Base-by-base conservation (phyloP, 805 yeast genomes). In the Saturnispora serradocipensis region DNA sequence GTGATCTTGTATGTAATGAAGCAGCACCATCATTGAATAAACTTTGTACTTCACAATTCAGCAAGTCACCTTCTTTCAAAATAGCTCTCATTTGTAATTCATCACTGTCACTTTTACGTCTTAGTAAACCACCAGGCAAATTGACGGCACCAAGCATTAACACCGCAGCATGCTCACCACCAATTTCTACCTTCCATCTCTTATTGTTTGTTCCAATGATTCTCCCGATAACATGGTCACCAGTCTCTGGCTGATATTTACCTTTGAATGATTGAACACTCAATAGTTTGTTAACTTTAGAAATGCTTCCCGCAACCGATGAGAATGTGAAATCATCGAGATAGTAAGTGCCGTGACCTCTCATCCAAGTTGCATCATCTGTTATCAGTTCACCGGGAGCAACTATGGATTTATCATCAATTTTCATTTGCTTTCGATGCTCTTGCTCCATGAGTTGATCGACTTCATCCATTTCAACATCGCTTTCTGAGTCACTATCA, bases 351-450 rank as follows among this genome's bases (percentile, higher is more conserved):
- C 99, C 99, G 63, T 91, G 99, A 30, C 99, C 99, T 63, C 95
- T 80, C 99, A 93, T 93, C 97, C 98, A 93, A 2, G 84, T 77
- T 6, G 96, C 87, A 62, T 93, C 98, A 59, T 87, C 93, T 0
- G 98, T 93, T n/a, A 93, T 86, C 48, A 90, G 70, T 65, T 93
- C 97, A 9, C 99, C 99, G 0, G 99, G 99, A 1, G 97, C 88
- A 18, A 91, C 96, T 9, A 93, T 68, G 11, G 68, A 58, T 6
- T 43, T 43, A 15, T 50, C 36, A 18, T 55, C 46, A 11, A 50
- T 27, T 46, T 49, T 50, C 16, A 35, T 27, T n/a, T 43, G 45
- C 27, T 51, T 53, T 24, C 24, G 32, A 16, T 48, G 47, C 30
- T 50, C 53, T 28, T 38, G 42, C 4, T 47, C 42, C 45, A 56